Evolutionary conservation across 371 early-diverging fungal species (phyloP), one percentile per base, ranked within the genome.

Genomic region (Chytridium lagenaria): DNA sequence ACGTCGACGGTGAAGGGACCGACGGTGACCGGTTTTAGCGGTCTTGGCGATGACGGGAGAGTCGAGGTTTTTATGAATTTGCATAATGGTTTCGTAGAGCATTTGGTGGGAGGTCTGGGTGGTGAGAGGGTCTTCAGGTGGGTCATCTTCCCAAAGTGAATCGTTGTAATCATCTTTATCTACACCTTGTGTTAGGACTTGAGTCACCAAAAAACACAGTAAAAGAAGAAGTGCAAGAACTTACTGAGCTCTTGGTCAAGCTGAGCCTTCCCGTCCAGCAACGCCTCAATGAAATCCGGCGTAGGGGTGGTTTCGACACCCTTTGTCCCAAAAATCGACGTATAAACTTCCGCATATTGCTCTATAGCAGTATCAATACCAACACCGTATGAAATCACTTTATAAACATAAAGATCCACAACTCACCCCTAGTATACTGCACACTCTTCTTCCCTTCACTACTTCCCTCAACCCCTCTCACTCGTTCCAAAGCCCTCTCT

Each of bases 281-380:
- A 19, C 7, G 44, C 44, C 7, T 44, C 19, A 44, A 44, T 19
- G 7, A 12, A 19, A 19, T 44, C 44, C 19, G 19, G 7, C 19
- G 44, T 19, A 44, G 44, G 12, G 12, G 44, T 19, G 12, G 44
- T 44, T 19, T 44, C 44, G 44, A 44, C 19, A 7, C 44, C 19
- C 44, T 44, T 44, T 44, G 44, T 12, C 19, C 55, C 64, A 40
- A 78, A 78, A 37, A 78, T 34, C 33, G 74, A 75, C 31, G 69
- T 65, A 63, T 78, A 75, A 37, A 71, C 78, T 66, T 78, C 78
- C 40, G 70, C 50, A 71, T 75, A 75, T 2, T 50, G 63, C 2
- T 51, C 78, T 74, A 68, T 34, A 31, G 10, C 26, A 5, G 16
- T 26, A 16, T 10, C 30, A 55, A 28, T 16, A 55, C 5, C 26